These are phyloP conservation scores for Coemansia sp. DNA, from an alignment of 192 early-diverging fungal genomes.

Conservation along the genomic window DNA sequence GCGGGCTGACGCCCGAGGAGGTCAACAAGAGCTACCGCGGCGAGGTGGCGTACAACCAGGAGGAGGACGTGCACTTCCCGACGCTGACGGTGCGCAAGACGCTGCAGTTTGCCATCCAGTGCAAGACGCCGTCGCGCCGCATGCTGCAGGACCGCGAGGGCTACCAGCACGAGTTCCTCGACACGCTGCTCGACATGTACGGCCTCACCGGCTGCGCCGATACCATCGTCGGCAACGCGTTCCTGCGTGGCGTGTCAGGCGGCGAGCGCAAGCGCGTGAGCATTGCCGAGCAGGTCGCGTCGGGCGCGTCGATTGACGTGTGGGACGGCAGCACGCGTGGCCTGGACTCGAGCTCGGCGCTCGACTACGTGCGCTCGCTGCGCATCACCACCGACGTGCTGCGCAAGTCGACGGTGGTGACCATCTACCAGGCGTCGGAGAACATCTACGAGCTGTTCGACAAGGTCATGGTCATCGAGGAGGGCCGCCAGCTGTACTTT, in stretches of 20 bases:
- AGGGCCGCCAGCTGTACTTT: slow-evolving; percentile 68
- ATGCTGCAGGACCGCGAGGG: slow-evolving; percentile 63
- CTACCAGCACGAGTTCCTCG: slow-evolving; percentile 43
- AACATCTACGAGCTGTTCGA: slow-evolving; percentile 75
- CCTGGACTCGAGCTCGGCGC: slow-evolving; percentile 55
- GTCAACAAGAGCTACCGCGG: slow-evolving; percentile 64
- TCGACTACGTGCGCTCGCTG: slow-evolving; percentile 71
- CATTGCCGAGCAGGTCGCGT: slow-evolving; percentile 60
- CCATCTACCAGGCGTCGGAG: slow-evolving; percentile 70
- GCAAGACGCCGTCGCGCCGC: slow-evolving; percentile 63
- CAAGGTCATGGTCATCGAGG: slow-evolving; percentile 63
- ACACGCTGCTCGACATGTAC: slow-evolving; percentile 56
- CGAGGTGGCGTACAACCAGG: slow-evolving; percentile 53
- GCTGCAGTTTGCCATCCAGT: slow-evolving; percentile 70
- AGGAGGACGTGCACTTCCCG: slow-evolving; percentile 73
- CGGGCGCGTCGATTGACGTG: slow-evolving; percentile 46
- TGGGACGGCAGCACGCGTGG: slow-evolving; percentile 63
- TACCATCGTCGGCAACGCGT: slow-evolving; percentile 57
- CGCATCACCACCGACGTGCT: slow-evolving; percentile 70
- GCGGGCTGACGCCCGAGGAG: slow-evolving; percentile 53
- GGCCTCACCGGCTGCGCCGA: slow-evolving; percentile 56
- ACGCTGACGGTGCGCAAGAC: slow-evolving; percentile 78
- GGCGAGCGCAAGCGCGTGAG: too few species aligned
- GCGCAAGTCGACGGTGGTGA: slow-evolving; percentile 58
- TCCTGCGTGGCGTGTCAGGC: too few species aligned